Percentiles rank a stretch among this genome's conserved stretches.
These are phyloP conservation scores for Platismatia glauca DNA, from an alignment of 495 filamentous ascomycete species.

Conservation along the genomic window DNA sequence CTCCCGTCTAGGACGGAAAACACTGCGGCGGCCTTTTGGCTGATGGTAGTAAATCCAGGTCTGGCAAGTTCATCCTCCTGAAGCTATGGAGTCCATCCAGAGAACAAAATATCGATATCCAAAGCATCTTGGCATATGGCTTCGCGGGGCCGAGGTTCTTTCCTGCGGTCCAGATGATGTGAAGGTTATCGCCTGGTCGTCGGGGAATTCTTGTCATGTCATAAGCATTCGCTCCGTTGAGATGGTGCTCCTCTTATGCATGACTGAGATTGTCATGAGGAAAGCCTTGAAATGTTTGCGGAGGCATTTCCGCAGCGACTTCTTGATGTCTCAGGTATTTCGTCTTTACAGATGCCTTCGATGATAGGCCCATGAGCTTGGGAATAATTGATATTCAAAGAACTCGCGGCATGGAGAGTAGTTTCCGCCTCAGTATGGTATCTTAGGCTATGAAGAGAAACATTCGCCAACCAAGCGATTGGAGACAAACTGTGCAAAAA, in stretches of 20 bases:
- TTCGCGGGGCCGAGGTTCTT: conserved; percentile 78
- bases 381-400: background rate
- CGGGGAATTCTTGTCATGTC: background rate
- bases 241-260: background rate
- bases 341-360: background rate
- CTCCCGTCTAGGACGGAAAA: background rate
- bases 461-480: background rate
- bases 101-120: conserved; percentile 72
- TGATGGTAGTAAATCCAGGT: conserved; percentile 29
- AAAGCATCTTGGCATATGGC: conserved; percentile 68
- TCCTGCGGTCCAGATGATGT: conserved; percentile 45
- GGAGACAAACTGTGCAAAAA: background rate
- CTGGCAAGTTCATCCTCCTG: conserved; percentile 67
- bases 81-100: conserved; percentile 73
- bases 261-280: background rate
- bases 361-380: background rate
- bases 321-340: background rate
- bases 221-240: background rate
- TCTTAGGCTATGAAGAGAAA: conserved; percentile 4
- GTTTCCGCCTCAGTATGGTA: conserved; percentile 12
- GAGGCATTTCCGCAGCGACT: background rate
- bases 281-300: background rate
- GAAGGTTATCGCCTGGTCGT: conserved; percentile 15
- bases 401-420: background rate
- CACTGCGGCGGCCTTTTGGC: background rate